These are phyloP conservation scores for Evansstolkia leycettana DNA, from an alignment of 495 filamentous ascomycete species.

Conservation along the genomic window DNA sequence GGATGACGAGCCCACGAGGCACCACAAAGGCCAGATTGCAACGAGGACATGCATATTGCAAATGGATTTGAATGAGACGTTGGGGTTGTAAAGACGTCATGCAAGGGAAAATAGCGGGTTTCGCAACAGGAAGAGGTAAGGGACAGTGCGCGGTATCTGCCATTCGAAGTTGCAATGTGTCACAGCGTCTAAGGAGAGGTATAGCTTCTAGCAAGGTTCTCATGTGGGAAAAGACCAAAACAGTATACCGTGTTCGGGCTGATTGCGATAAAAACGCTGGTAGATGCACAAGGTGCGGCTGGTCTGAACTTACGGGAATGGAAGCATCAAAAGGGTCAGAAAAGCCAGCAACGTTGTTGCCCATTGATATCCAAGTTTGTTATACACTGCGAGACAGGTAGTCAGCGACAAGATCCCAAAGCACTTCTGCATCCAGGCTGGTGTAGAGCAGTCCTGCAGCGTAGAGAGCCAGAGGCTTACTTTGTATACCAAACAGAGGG, in stretches of 20 bases:
- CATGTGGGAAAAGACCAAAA: too few relatives aligned
- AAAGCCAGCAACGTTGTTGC: slow-evolving; percentile 57
- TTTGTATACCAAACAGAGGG: slow-evolving; percentile 56
- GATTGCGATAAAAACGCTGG: too few relatives aligned
- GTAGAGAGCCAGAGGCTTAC: too few relatives aligned
- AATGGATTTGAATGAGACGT: too few relatives aligned
- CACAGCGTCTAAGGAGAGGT: neutral
- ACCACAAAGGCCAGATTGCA: too few relatives aligned
- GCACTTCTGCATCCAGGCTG: slow-evolving; percentile 1
- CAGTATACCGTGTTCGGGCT: too few relatives aligned
- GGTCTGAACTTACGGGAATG: slow-evolving; percentile 45
- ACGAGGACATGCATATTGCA: too few relatives aligned
- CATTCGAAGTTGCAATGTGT: too few relatives aligned
- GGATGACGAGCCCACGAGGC: too few relatives aligned
- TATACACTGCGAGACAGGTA: slow-evolving; percentile 39
- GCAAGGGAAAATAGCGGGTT: neutral
- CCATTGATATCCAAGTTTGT: slow-evolving; percentile 59
- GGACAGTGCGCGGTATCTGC: too few relatives aligned
- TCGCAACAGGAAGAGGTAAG: neutral
- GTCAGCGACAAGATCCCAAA: neutral
- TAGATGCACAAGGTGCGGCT: neutral
- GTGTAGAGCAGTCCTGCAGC: too few relatives aligned
- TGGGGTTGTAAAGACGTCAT: too few relatives aligned
- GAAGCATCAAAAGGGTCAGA: slow-evolving; percentile 55
- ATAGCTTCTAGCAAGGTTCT: slow-evolving; percentile 7